Base-by-base conservation (phyloP, 805 yeast species). In the Myxozyma lipomycoides region DNA sequence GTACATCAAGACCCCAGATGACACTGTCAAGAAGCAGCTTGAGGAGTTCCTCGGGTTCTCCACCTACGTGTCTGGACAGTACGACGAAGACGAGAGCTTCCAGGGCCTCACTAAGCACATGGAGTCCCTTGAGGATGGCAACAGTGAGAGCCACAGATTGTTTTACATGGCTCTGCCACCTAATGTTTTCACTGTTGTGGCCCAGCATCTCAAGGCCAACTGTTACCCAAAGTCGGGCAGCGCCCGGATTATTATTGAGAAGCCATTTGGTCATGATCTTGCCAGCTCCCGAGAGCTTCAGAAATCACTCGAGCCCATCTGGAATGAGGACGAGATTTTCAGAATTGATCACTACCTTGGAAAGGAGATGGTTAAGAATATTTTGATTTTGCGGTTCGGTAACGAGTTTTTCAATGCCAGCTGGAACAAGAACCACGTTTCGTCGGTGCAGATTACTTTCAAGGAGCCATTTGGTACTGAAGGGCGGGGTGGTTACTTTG, bases 381-480 rank as follows among this genome's bases (percentile, higher is more conserved):
- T 93, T 64, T 71, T 88, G 52, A 88, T 89, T 32, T 74, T 90
- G 63, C 81, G 98, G 66, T 93, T 93, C 65, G 95, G 95, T 61
- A 93, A 93, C 72, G 83, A 83, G 66, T 79, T 91, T 69, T 75
- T 93, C 65, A 79, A 79, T 64, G 87, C 95, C n/a, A 79, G 85
- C 49, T 93, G 97, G 97, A 84, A 85, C 73, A 82, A 76, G 67
- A 78, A 85, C 58, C 84, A 78, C 69, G 81, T 93, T 64, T 76
- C 81, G 56, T 79, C 83, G 36, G 82, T 93, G 56, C 96, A 91
- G 74, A 82, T 93, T 61, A 79, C 91, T 12, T 91, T 93, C 77
- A 93, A 93, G 74, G 98, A 93, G 73, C 87, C 93, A n/a, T 93
- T 93, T 63, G 98, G 98, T 49, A 93, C 98, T 37, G 96, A 93